Evolutionary conservation across 2,329 filamentous ascomycete species (phyloP).

Genomic region (Sclerotinia trifoliorum): DNA sequence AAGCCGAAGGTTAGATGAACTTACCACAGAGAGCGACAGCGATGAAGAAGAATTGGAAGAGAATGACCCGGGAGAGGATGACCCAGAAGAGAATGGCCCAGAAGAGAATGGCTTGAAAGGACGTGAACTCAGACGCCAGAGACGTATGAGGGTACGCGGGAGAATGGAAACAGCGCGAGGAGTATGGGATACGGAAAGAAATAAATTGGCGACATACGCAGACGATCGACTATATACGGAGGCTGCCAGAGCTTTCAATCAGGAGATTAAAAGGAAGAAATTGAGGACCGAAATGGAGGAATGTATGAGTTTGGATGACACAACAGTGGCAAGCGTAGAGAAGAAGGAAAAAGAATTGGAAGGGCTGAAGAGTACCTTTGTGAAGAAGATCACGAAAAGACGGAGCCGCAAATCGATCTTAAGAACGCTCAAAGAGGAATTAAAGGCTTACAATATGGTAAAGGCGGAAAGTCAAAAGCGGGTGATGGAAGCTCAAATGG

Average conservation of each 20-base stretch:
- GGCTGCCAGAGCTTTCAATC: not conserved
- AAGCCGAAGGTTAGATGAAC: too few relatives aligned
- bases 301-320: not conserved
- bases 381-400: not conserved
- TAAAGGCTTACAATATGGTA: not conserved
- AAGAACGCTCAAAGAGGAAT: not conserved
- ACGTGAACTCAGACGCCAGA: not conserved
- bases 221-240: not conserved
- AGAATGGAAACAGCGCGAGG: not conserved
- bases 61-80: too few relatives aligned
- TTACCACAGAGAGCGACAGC: too few relatives aligned
- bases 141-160: conserved; percentile 7
- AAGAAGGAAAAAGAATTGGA: not conserved
- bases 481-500: not conserved
- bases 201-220: not conserved
- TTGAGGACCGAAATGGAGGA: not conserved
- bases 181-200: not conserved
- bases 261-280: not conserved
- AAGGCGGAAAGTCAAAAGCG: not conserved
- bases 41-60: too few relatives aligned
- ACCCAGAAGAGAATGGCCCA: too few relatives aligned
- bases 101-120: too few relatives aligned
- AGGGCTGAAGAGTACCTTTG: too few relatives aligned
- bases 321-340: not conserved
- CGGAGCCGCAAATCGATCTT: not conserved